phyloP scores from a whole-genome alignment of 140 eudicot genomes.

The Erigeron philadelphicus region DNA sequence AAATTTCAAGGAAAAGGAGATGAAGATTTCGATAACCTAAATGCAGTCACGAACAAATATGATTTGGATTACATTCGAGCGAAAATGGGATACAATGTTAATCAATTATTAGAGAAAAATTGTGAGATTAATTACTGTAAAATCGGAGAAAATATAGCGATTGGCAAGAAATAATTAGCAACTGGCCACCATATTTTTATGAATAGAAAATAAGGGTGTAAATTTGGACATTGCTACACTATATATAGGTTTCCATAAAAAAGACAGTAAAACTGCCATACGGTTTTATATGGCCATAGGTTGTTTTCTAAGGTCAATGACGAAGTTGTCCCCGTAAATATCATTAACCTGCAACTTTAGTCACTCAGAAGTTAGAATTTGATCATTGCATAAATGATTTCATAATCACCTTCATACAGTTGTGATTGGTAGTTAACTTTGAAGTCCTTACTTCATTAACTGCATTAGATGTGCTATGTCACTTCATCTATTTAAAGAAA shows the following conservation, averaged over 20 bases:
- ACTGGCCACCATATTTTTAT: conserved; percentile 18
- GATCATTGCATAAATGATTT: no score
- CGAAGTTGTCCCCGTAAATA: no score
- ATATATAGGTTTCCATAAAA: neutral
- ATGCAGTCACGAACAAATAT: conserved; percentile 28
- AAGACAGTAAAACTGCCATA: neutral
- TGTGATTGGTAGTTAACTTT: no score
- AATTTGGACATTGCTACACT: conserved; percentile 9
- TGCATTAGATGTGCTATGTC: no score
- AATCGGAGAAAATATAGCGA: conserved; percentile 27
- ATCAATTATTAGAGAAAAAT: neutral
- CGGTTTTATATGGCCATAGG: neutral
- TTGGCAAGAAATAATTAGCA: conserved; percentile 13
- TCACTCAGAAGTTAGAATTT: no score
- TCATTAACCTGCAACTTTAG: no score
- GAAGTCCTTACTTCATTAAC: no score
- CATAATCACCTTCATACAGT: no score
- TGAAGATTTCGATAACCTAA: conserved; percentile 22
- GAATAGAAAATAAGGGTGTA: conserved; percentile 5
- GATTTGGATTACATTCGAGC: conserved; percentile 22
- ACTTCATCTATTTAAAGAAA: no score
- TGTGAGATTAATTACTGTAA: conserved; percentile 21
- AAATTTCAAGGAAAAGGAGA: neutral
- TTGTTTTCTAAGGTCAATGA: neutral
- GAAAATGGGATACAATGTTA: conserved; percentile 7